A percentile compares a stretch with the other conserved stretches of the same genome.
Conservation (phyloP, 75 land plant species). For the Selaginella moellendorffii region DNA sequence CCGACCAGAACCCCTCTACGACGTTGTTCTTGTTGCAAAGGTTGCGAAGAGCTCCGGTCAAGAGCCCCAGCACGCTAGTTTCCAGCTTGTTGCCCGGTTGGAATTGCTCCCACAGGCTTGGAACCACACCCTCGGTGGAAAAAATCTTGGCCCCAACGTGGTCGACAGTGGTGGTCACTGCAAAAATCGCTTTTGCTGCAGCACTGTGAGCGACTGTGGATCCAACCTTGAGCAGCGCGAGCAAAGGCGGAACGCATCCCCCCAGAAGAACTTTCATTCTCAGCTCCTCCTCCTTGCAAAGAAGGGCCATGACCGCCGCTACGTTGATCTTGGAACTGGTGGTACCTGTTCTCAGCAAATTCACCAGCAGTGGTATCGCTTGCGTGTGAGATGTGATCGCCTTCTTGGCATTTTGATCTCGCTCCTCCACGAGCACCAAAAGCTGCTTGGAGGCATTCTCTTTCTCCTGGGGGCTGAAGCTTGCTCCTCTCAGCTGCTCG, state of each 20-base stretch:
- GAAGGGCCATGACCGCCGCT: background rate
- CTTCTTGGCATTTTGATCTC: background rate
- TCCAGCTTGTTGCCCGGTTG: slow-evolving; percentile 4
- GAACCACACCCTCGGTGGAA: slow-evolving; percentile 8
- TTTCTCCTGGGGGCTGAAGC: slow-evolving; percentile 38
- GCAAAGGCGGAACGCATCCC: slow-evolving; percentile 3
- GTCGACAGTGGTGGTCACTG: background rate
- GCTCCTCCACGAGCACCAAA: slow-evolving; percentile 26
- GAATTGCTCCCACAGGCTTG: slow-evolving; percentile 7
- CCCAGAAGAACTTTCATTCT: background rate
- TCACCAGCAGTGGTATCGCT: background rate
- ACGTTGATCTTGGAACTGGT: background rate
- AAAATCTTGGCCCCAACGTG: slow-evolving; percentile 3
- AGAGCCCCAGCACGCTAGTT: background rate
- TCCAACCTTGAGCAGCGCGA: background rate
- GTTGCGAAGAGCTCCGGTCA: slow-evolving; percentile 4
- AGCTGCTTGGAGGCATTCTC: slow-evolving; percentile 37
- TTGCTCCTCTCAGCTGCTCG: slow-evolving; percentile 44
- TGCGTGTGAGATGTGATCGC: background rate
- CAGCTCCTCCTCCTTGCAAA: slow-evolving; percentile 9
- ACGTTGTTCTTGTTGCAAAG: slow-evolving; percentile 1
- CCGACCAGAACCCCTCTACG: slow-evolving; percentile 1
- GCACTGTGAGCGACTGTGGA: background rate
- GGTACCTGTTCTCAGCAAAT: slow-evolving; percentile 2
- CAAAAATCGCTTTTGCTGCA: slow-evolving; percentile 3